These are phyloP conservation scores for Malassezia yamatoensis DNA, from an alignment of 1,284 basidiomycete species.

Conservation along the genomic window DNA sequence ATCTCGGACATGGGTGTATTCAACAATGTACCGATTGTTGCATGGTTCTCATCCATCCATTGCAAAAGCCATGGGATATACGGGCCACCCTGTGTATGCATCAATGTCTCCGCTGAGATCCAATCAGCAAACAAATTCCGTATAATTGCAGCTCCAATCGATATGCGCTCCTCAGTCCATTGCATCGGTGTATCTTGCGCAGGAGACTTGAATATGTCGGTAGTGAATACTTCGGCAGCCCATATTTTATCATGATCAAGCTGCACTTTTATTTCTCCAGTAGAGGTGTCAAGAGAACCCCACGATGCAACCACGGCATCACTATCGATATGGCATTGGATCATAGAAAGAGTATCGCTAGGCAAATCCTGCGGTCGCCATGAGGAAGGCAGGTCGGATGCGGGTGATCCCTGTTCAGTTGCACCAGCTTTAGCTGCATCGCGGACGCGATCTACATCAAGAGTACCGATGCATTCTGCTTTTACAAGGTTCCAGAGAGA, in stretches of 20 bases:
- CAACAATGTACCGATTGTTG: not conserved
- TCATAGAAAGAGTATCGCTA: conserved; percentile 69
- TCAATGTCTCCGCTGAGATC: conserved; percentile 30
- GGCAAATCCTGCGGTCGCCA: conserved; percentile 33
- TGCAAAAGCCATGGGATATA: not conserved
- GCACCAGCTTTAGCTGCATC: not conserved
- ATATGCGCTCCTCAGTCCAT: conserved; percentile 9
- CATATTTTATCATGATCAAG: conserved; percentile 71
- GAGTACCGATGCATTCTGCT: conserved; percentile 64
- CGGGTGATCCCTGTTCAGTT: too few species aligned
- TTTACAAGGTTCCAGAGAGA: conserved; percentile 85
- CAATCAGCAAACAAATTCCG: conserved; percentile 43
- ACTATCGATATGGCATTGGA: conserved; percentile 79
- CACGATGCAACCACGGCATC: conserved; percentile 75
- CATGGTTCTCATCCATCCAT: not conserved
- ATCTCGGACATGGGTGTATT: not conserved
- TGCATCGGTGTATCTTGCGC: not conserved
- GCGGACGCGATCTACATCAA: conserved; percentile 59
- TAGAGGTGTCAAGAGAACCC: conserved; percentile 80
- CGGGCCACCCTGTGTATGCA: conserved; percentile 15
- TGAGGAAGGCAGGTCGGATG: not conserved
- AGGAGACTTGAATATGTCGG: conserved; percentile 59
- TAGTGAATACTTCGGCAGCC: conserved; percentile 86
- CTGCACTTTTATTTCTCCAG: conserved; percentile 77
- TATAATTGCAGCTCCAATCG: conserved; percentile 40